Percentiles rank a stretch among this genome's conserved stretches.
Conservation (phyloP, 495 filamentous ascomycete species). For the Tuber melanosporum region DNA sequence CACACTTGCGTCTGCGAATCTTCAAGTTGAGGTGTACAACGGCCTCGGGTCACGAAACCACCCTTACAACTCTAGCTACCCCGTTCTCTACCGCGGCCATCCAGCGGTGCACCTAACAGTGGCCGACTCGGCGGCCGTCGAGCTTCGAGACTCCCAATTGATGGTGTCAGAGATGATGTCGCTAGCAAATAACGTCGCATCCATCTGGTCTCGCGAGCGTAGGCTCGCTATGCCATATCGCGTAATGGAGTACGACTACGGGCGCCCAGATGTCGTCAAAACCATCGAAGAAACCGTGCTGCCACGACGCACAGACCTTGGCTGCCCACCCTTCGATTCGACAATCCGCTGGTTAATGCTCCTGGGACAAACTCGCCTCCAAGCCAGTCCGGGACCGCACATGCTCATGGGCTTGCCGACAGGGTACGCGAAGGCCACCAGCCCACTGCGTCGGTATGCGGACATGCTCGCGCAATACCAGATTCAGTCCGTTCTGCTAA, state of each 20-base stretch:
- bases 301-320: slow-evolving; percentile 39
- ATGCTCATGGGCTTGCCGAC: slow-evolving; percentile 55
- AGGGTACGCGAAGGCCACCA: slow-evolving; percentile 73
- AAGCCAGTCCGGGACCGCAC: slow-evolving; percentile 50
- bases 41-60: slow-evolving; percentile 19
- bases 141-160: not conserved
- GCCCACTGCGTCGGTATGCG: slow-evolving; percentile 72
- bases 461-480: slow-evolving; percentile 90
- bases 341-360: slow-evolving; percentile 45
- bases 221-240: slow-evolving; percentile 74
- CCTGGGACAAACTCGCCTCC: slow-evolving; percentile 48
- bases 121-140: slow-evolving; percentile 11
- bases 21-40: slow-evolving; percentile 18
- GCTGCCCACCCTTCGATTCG: slow-evolving; percentile 33
- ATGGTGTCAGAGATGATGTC: slow-evolving; percentile 67
- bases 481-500: slow-evolving; percentile 69
- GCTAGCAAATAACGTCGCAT: slow-evolving; percentile 65
- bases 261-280: slow-evolving; percentile 44
- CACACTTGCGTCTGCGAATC: not conserved
- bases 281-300: slow-evolving; percentile 42
- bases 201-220: slow-evolving; percentile 64
- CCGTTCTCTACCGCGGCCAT: slow-evolving; percentile 36
- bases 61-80: slow-evolving; percentile 4
- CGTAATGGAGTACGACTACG: slow-evolving; percentile 57
- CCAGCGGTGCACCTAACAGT: slow-evolving; percentile 43